Evolutionary conservation across 805 yeast genomes (phyloP).

Genomic region (Pichia manshurica): DNA sequence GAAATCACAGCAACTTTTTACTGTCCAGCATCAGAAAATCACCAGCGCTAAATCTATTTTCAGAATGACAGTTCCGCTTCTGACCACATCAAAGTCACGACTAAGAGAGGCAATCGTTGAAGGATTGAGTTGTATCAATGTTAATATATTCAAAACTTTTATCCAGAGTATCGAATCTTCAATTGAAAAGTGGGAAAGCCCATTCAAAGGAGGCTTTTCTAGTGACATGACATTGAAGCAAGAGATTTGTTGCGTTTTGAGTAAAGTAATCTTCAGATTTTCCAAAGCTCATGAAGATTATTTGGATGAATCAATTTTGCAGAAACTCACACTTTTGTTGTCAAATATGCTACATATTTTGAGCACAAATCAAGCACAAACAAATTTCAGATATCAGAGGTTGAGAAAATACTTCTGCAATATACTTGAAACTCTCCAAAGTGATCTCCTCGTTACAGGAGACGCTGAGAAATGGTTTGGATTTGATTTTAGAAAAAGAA

Average conservation of each 20-base stretch:
- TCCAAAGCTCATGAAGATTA: constrained; percentile 44
- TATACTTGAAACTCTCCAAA: constrained; percentile 67
- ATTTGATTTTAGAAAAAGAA: constrained; percentile 76
- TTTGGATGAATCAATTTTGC: constrained; percentile 63
- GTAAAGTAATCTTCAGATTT: constrained; percentile 61
- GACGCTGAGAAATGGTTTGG: constrained; percentile 61
- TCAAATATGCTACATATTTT: constrained; percentile 54
- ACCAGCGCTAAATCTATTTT: constrained; percentile 90
- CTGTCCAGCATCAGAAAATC: constrained; percentile 83
- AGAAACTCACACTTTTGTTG: constrained; percentile 55
- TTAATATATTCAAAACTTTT: constrained; percentile 79
- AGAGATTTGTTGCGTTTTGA: constrained; percentile 72
- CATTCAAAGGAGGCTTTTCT: constrained; percentile 17
- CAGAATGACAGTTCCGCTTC: constrained; percentile 76
- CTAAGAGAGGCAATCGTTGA: constrained; percentile 83
- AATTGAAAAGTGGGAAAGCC: constrained; percentile 51
- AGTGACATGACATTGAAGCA: constrained; percentile 41
- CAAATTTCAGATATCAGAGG: constrained; percentile 65
- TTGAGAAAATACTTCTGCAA: constrained; percentile 81
- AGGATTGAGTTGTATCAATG: constrained; percentile 84
- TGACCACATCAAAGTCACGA: constrained; percentile 61
- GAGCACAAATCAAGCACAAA: constrained; percentile 51
- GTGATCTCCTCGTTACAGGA: constrained; percentile 42
- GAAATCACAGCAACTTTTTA: constrained; percentile 70
- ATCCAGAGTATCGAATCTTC: constrained; percentile 67